Conservation (phyloP, 1,139 yeast species). For the Zygoascus sp. region DNA sequence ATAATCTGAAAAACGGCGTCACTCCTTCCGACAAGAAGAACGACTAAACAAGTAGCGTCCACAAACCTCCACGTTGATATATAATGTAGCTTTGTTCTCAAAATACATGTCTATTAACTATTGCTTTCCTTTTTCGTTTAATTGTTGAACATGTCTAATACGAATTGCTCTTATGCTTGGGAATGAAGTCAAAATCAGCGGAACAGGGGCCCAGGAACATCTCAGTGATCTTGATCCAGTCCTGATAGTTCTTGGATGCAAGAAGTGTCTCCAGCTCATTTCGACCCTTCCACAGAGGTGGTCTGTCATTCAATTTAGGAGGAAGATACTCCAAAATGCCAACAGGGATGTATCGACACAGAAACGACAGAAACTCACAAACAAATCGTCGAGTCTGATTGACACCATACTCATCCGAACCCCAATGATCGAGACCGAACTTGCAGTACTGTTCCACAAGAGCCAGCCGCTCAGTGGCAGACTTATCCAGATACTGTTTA, state of each 20-base stretch:
- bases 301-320: slow-evolving; percentile 85
- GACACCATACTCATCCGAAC: slow-evolving; percentile 91
- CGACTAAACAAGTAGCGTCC: slow-evolving; percentile 27
- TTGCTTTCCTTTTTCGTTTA: not conserved
- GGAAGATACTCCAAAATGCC: slow-evolving; percentile 89
- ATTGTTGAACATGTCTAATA: no score
- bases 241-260: slow-evolving; percentile 79
- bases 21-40: slow-evolving; percentile 30
- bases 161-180: slow-evolving; percentile 92
- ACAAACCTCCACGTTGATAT: no score
- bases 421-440: slow-evolving; percentile 95
- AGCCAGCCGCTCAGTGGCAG: slow-evolving; percentile 83
- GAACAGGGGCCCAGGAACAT: slow-evolving; percentile 88
- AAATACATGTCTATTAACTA: not conserved
- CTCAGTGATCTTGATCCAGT: slow-evolving; percentile 97
- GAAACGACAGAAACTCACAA: slow-evolving; percentile 92
- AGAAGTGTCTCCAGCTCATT: slow-evolving; percentile 85
- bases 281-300: slow-evolving; percentile 93
- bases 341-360: slow-evolving; percentile 90
- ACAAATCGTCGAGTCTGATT: slow-evolving; percentile 82
- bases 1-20: slow-evolving; percentile 29
- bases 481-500: slow-evolving; percentile 83
- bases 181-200: slow-evolving; percentile 70
- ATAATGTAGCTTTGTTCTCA: no score
- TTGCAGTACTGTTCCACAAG: slow-evolving; percentile 63